Conservation (phyloP, 768 basidiomycete genomes). For the Pholiota microspora region DNA sequence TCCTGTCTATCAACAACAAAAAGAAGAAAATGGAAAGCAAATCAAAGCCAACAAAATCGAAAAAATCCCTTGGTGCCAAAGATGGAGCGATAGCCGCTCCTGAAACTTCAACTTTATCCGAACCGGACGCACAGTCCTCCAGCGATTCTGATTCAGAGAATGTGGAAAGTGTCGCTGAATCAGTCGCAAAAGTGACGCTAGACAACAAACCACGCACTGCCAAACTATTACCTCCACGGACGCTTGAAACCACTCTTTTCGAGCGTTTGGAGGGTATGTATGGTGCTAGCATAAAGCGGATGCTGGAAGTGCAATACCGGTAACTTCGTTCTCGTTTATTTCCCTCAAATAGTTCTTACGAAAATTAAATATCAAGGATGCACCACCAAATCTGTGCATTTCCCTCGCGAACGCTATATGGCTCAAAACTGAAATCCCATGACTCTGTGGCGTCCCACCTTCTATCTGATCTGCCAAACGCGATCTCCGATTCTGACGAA, state of each 20-base stretch:
- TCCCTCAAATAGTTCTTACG: neutral
- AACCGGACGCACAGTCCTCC: neutral
- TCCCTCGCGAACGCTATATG: constrained; percentile 82
- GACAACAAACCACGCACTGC: constrained; percentile 26
- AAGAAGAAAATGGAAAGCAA: constrained; percentile 17
- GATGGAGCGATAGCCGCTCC: neutral
- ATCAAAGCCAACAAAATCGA: constrained; percentile 6
- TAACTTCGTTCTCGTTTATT: constrained; percentile 25
- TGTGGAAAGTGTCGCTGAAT: constrained; percentile 15
- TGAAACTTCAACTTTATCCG: neutral
- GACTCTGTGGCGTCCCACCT: constrained; percentile 69
- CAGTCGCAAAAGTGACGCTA: constrained; percentile 15
- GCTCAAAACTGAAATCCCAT: constrained; percentile 66
- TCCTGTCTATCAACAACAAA: constrained; percentile 62
- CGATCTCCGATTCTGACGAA: constrained; percentile 52
- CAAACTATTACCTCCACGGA: constrained; percentile 51
- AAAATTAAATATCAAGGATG: constrained; percentile 56
- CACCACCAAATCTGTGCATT: constrained; percentile 82
- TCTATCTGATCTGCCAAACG: constrained; percentile 65
- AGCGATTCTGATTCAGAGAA: neutral
- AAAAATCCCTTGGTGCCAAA: neutral
- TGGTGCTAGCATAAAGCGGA: constrained; percentile 75
- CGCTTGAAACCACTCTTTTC: constrained; percentile 88
- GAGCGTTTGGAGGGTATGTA: constrained; percentile 90
- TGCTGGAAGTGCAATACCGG: constrained; percentile 92